A percentile compares a stretch with the other conserved stretches of the same genome.
phyloP scores from a whole-genome alignment of 2,329 filamentous ascomycete species.

The Fusarium foetens region DNA sequence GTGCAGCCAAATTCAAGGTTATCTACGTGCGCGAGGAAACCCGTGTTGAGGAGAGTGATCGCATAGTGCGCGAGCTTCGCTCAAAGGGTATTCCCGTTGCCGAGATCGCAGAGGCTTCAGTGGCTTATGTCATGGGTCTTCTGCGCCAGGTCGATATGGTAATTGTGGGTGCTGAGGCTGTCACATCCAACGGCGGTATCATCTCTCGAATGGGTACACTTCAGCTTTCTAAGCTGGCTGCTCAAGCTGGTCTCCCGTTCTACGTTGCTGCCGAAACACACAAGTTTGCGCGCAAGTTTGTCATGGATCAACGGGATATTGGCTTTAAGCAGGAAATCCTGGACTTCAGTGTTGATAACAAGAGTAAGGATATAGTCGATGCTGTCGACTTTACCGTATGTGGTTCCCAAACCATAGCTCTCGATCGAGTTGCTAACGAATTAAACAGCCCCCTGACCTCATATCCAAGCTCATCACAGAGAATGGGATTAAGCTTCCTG shows the following conservation, averaged over 20 bases:
- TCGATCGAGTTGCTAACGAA: not conserved
- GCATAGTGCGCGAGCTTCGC: conserved; percentile 77
- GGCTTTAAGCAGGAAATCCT: conserved; percentile 81
- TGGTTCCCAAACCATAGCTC: not conserved
- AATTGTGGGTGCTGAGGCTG: conserved; percentile 80
- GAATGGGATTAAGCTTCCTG: conserved; percentile 75
- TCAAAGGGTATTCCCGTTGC: conserved; percentile 83
- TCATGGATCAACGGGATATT: conserved; percentile 82
- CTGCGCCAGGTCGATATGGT: conserved; percentile 70
- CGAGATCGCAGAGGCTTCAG: conserved; percentile 64
- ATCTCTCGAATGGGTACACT: conserved; percentile 88
- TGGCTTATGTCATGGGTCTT: conserved; percentile 78
- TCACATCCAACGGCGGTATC: conserved; percentile 93
- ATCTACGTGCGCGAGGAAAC: conserved; percentile 77
- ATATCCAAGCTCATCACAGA: conserved; percentile 82
- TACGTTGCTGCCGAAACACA: conserved; percentile 96
- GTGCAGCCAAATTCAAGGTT: conserved; percentile 77
- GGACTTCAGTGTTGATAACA: conserved; percentile 71
- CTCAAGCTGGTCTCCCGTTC: conserved; percentile 75
- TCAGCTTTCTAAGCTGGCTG: conserved; percentile 85
- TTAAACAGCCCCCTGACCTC: conserved; percentile 68
- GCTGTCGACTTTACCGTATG: conserved; percentile 77
- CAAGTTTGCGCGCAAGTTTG: conserved; percentile 92
- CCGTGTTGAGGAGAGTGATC: conserved; percentile 69
- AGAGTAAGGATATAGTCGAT: conserved; percentile 59